phyloP scores from a whole-genome alignment of 257 asterid genomes.

The Petunia axillaris region DNA sequence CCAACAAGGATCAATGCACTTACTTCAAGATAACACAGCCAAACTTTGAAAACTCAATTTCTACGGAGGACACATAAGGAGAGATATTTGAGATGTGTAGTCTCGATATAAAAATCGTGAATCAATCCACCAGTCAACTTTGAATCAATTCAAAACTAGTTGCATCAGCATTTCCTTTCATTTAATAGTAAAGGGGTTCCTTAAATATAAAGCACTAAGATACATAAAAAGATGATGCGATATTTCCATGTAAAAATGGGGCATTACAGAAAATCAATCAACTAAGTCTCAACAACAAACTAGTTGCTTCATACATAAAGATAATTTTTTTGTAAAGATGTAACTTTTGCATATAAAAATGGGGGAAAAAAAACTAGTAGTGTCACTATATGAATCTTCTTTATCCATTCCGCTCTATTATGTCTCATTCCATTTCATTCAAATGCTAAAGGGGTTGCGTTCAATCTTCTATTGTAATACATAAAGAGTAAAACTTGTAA shows the following conservation, averaged over 20 bases:
- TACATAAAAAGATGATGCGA: background rate
- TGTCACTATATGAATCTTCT: background rate
- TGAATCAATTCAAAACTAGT: conserved; percentile 10
- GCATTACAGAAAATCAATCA: background rate
- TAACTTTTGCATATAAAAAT: background rate
- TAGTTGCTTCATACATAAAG: background rate
- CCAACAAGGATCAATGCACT: conserved; percentile 15
- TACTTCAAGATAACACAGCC: background rate
- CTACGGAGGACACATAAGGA: background rate
- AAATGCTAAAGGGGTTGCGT: background rate
- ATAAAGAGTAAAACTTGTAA: background rate
- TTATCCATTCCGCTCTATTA: background rate
- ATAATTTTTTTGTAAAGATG: background rate
- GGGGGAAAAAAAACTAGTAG: background rate
- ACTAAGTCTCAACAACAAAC: background rate
- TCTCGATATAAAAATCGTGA: background rate
- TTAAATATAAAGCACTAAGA: background rate
- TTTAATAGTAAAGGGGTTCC: background rate
- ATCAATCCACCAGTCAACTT: background rate
- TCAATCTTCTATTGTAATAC: background rate
- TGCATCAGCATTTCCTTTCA: background rate
- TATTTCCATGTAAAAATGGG: background rate
- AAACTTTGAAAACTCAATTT: background rate
- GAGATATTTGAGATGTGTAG: background rate
- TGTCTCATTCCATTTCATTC: background rate